Conservation (phyloP, 176 grass and related monocot genomes). For the Dactylis glomerata region DNA sequence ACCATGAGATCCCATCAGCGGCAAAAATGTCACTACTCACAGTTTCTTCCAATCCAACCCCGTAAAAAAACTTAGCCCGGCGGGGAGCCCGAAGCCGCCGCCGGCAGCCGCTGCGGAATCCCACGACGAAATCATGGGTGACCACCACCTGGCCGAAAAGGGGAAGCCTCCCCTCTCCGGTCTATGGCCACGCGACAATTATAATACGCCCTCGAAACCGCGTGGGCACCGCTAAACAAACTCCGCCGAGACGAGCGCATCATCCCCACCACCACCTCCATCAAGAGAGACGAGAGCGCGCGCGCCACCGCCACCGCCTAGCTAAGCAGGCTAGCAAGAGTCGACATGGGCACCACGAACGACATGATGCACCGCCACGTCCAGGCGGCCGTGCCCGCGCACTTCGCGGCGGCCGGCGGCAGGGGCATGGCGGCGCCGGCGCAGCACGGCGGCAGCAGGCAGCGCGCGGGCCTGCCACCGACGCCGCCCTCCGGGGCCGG, state of each 20-base stretch:
- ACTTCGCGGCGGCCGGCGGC: constrained; percentile 14
- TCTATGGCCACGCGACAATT: constrained; percentile 22
- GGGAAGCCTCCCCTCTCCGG: not conserved
- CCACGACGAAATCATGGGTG: constrained; percentile 17
- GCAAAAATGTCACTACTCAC: not conserved
- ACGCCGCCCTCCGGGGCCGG: constrained; percentile 28
- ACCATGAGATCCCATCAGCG: not conserved
- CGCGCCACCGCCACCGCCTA: not conserved
- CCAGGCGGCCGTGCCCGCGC: constrained; percentile 28
- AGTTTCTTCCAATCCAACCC: not conserved
- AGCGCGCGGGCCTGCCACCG: constrained; percentile 58
- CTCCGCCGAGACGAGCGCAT: constrained; percentile 9
- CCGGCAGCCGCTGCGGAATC: constrained; percentile 30
- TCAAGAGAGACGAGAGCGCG: not conserved
- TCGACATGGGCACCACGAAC: constrained; percentile 53
- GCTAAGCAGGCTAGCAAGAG: not conserved
- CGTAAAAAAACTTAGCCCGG: not conserved
- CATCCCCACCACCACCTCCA: not conserved
- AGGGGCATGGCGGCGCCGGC: not conserved
- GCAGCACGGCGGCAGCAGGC: constrained; percentile 19
- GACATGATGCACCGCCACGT: constrained; percentile 55
- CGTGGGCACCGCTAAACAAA: constrained; percentile 29
- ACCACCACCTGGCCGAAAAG: constrained; percentile 31
- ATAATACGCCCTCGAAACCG: constrained; percentile 50
- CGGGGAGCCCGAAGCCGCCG: constrained; percentile 36